Evolutionary conservation across 2,329 filamentous ascomycete genomes (phyloP), one percentile per base, ranked within the genome.

Genomic region (Immersiporthe knoxdaviesiana): DNA sequence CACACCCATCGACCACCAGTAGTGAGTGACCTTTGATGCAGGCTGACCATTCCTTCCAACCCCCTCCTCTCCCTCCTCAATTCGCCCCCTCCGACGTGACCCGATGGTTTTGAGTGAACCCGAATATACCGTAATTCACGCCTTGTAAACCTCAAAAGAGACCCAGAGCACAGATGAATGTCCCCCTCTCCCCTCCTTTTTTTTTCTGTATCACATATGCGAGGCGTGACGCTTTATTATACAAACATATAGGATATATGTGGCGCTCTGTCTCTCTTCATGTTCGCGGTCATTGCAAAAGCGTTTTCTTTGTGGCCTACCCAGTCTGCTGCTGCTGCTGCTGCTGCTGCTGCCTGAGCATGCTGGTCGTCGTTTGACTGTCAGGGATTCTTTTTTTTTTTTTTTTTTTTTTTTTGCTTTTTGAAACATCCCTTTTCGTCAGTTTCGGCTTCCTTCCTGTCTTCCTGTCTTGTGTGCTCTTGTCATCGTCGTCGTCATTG

Each of bases 181-280:
- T 4, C 69, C 47, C 61, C 21, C 37, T 12, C 37, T 39, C 11
- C 35, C 35, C 54, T 24, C 59, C 7, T n/a, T 10, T 47, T 47
- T 47, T 0, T 11, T 63, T 39, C 47, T 68, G 58, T 69, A 68
- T 66, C 56, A 68, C 58, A 68, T 70, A 50, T 65, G 63, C 68
- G 62, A 37, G 8, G 61, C 63, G 68, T 54, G 32, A 63, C 63
- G 50, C 37, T 32, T 66, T 58, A 63, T 65, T 68, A 68, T 68
- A 70, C 62, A 68, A 59, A 70, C 66, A 68, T 64, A 62, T 68
- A 58, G 60, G 24, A 47, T 47, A 68, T 65, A 35, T 68, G 69
- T 68, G 59, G 63, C 50, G 39, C 4, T 27, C 35, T 35, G 4
- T 8, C 35, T 35, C 35, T 4, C 35, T 35, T 35, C 39, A 39